phyloP scores from a whole-genome alignment of 2,329 filamentous ascomycete genomes.

The Pseudocercospora macadamiae region DNA sequence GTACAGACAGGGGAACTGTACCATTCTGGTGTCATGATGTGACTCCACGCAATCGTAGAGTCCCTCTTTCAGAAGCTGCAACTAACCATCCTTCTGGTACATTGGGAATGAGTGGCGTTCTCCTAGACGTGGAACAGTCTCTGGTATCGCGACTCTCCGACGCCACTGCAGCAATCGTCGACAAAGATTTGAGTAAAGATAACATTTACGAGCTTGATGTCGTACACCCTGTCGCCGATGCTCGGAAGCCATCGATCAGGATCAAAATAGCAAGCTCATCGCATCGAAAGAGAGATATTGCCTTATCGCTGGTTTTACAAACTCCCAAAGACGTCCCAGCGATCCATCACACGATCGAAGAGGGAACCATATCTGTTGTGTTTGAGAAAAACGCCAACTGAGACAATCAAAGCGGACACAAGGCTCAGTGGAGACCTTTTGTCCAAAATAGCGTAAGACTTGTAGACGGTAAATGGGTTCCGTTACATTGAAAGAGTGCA shows the following conservation, averaged over 20 bases:
- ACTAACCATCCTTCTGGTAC: slow-evolving; percentile 57
- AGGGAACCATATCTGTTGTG: slow-evolving; percentile 21
- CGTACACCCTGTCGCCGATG: slow-evolving; percentile 14
- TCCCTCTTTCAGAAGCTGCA: slow-evolving; percentile 49
- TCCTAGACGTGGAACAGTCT: slow-evolving; percentile 14
- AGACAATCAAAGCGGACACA: background rate
- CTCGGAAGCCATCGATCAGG: slow-evolving; percentile 23
- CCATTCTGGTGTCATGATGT: slow-evolving; percentile 71
- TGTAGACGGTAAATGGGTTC: background rate
- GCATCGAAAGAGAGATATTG: slow-evolving; percentile 15
- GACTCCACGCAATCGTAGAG: slow-evolving; percentile 59
- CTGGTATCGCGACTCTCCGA: slow-evolving; percentile 16
- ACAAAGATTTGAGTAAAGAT: slow-evolving; percentile 11
- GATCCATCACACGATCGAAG: slow-evolving; percentile 24
- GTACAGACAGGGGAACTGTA: slow-evolving; percentile 52
- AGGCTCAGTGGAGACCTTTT: background rate
- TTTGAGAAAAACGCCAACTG: slow-evolving; percentile 18
- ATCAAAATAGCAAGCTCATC: slow-evolving; percentile 14
- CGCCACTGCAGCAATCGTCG: slow-evolving; percentile 27
- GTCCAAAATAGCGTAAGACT: background rate
- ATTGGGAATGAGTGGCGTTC: slow-evolving; percentile 54
- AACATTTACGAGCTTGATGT: slow-evolving; percentile 19
- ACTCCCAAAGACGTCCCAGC: slow-evolving; percentile 9
- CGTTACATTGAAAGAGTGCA: slow-evolving; percentile 2
- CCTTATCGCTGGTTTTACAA: slow-evolving; percentile 24